These are phyloP conservation scores for Conringia planisiliqua DNA, from an alignment of 345 rosid genomes.

Conservation along the genomic window DNA sequence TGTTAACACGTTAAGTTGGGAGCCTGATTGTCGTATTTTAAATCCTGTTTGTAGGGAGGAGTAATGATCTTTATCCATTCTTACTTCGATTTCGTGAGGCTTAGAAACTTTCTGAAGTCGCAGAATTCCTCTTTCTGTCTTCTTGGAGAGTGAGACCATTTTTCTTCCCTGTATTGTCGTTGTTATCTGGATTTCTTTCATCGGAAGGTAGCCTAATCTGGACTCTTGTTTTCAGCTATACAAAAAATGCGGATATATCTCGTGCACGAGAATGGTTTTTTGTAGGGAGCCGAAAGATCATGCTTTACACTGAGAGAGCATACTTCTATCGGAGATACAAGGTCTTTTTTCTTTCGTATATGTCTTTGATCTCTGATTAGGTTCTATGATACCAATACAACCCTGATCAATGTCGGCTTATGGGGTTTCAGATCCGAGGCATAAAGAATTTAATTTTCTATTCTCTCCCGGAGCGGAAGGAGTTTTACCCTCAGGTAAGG, in stretches of 20 bases:
- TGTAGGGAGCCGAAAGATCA: conserved; percentile 62
- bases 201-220: background rate
- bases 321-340: conserved; percentile 87
- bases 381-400: background rate
- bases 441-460: conserved; percentile 72
- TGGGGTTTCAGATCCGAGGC: conserved; percentile 73
- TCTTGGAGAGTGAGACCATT: conserved; percentile 72
- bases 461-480: conserved; percentile 91
- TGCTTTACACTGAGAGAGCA: conserved; percentile 88
- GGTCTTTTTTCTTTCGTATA: conserved; percentile 38
- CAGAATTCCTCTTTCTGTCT: conserved; percentile 89
- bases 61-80: conserved; percentile 80
- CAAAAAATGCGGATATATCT: conserved; percentile 66
- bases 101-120: conserved; percentile 79
- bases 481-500: conserved; percentile 88
- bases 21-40: conserved; percentile 14
- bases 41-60: conserved; percentile 61
- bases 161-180: background rate
- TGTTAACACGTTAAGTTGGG: background rate
- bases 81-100: conserved; percentile 78
- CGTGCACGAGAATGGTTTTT: conserved; percentile 77
- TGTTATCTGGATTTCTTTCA: conserved; percentile 7
- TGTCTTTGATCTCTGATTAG: background rate
- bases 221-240: conserved; percentile 46
- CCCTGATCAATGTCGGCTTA: background rate